These are phyloP conservation scores for Coemansia sp. DNA, from an alignment of 192 early-diverging fungal species.

Conservation along the genomic window DNA sequence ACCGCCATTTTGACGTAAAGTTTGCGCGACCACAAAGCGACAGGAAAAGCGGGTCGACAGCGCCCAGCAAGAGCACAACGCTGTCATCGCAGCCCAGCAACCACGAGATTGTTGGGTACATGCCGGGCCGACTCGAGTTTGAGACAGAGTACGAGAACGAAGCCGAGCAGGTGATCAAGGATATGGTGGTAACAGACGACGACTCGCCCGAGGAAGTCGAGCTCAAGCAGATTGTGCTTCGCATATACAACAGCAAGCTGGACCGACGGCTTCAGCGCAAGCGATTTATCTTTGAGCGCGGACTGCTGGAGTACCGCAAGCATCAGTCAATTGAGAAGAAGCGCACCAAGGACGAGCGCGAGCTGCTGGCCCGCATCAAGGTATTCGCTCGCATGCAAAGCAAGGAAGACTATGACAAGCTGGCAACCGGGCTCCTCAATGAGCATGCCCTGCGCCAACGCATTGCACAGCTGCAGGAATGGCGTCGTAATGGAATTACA, in stretches of 20 bases:
- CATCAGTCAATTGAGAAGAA: conserved; percentile 75
- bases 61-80: conserved; percentile 54
- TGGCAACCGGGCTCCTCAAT: conserved; percentile 65
- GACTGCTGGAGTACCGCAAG: conserved; percentile 83
- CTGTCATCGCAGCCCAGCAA: conserved; percentile 83
- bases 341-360: conserved; percentile 83
- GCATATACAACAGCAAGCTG: conserved; percentile 89
- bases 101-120: conserved; percentile 96
- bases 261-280: conserved; percentile 80
- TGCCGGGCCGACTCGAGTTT: conserved; percentile 95
- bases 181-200: conserved; percentile 86
- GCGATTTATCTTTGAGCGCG: conserved; percentile 85
- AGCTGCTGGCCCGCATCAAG: conserved; percentile 71
- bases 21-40: conserved; percentile 15
- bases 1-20: conserved; percentile 59
- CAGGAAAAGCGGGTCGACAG: conserved; percentile 14
- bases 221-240: conserved; percentile 83
- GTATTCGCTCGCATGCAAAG: conserved; percentile 89
- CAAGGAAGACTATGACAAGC: conserved; percentile 71
- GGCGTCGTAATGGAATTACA: conserved; percentile 83
- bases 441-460: conserved; percentile 75
- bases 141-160: conserved; percentile 96
- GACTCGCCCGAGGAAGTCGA: conserved; percentile 85
- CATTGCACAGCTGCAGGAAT: conserved; percentile 86
- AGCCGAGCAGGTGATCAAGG: conserved; percentile 91